Evolutionary conservation across 2,329 filamentous ascomycete genomes (phyloP).

Genomic region (Fusarium dlaminii): DNA sequence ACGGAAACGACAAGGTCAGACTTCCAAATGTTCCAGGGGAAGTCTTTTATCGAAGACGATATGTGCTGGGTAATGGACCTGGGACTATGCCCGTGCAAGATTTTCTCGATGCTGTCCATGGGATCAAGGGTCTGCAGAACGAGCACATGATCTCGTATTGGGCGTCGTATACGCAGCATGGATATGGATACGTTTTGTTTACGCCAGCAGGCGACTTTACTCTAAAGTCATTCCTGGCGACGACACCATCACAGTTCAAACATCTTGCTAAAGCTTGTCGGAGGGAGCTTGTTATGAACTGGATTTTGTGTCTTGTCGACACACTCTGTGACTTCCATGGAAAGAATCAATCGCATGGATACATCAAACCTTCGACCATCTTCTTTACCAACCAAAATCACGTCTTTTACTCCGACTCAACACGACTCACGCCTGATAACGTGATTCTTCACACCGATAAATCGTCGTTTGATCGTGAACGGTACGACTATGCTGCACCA

Average conservation of each 20-base stretch:
- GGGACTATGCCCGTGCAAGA: slow-evolving; percentile 60
- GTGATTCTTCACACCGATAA: slow-evolving; percentile 55
- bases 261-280: slow-evolving; percentile 68
- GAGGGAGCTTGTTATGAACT: slow-evolving; percentile 71
- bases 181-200: slow-evolving; percentile 71
- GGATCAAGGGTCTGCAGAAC: slow-evolving; percentile 68
- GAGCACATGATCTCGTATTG: slow-evolving; percentile 76
- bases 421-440: slow-evolving; percentile 56
- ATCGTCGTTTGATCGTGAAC: slow-evolving; percentile 70
- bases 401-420: slow-evolving; percentile 74
- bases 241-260: slow-evolving; percentile 69
- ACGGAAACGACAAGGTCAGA: slow-evolving; percentile 66
- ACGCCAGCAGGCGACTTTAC: slow-evolving; percentile 73
- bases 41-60: slow-evolving; percentile 66
- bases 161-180: slow-evolving; percentile 74
- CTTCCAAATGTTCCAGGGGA: slow-evolving; percentile 69
- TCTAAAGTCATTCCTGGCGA: slow-evolving; percentile 73
- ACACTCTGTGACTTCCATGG: slow-evolving; percentile 74
- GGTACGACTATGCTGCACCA: slow-evolving; percentile 77
- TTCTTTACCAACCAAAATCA: slow-evolving; percentile 72
- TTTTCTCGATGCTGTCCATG: slow-evolving; percentile 69
- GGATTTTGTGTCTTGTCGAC: slow-evolving; percentile 78
- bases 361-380: slow-evolving; percentile 76
- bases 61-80: slow-evolving; percentile 57
- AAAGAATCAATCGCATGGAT: slow-evolving; percentile 70